Evolutionary conservation across 2,329 filamentous ascomycete species (phyloP).

Genomic region (Diaporthe citri): DNA sequence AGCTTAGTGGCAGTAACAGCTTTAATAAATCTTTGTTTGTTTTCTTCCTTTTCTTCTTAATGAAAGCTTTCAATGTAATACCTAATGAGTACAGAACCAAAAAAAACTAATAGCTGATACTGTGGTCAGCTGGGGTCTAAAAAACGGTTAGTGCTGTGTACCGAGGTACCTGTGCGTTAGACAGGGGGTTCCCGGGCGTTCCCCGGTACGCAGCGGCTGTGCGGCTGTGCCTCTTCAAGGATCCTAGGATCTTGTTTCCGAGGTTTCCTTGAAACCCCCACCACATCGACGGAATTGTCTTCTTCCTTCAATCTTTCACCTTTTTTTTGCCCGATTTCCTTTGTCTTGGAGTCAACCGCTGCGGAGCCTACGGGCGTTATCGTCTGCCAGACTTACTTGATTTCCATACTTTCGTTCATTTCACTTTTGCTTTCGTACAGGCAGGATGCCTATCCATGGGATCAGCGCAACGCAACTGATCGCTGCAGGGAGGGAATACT

Average conservation of each 20-base stretch:
- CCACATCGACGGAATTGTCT: background rate
- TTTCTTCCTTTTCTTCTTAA: background rate
- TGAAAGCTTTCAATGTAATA: background rate
- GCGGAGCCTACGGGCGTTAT: slow-evolving; percentile 11
- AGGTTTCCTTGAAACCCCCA: background rate
- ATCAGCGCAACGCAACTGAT: slow-evolving; percentile 37
- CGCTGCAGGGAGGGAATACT: slow-evolving; percentile 37
- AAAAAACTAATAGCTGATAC: background rate
- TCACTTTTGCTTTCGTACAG: background rate
- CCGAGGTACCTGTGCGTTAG: background rate
- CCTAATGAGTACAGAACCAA: background rate
- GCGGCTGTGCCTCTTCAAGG: slow-evolving; percentile 13
- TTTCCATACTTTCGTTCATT: background rate
- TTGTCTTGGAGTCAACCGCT: background rate
- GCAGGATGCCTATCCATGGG: slow-evolving; percentile 39
- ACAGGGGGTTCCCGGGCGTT: slow-evolving; percentile 5
- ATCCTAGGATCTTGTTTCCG: background rate
- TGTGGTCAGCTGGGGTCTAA: background rate
- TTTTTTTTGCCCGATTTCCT: background rate
- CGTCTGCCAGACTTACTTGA: background rate
- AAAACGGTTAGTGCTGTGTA: background rate
- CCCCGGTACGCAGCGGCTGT: background rate
- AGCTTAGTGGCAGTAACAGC: background rate
- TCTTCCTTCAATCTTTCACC: background rate
- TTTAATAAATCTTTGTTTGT: background rate